These are phyloP conservation scores for Nemania diffusa DNA, from an alignment of 2,329 filamentous ascomycete species.

Conservation along the genomic window DNA sequence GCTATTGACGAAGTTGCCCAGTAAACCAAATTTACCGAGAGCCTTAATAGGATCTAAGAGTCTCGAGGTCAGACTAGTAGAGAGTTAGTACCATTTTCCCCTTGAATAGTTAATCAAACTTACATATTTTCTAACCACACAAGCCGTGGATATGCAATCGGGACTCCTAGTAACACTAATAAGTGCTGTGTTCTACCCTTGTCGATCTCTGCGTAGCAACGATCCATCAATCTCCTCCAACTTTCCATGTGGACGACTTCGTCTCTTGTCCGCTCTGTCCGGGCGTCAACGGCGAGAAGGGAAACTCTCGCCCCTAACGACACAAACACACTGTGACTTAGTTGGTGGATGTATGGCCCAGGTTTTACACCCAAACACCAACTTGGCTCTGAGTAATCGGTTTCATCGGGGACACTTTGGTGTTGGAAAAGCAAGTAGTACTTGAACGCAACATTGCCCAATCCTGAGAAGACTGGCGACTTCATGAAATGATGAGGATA, in stretches of 20 bases:
- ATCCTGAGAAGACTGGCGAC: conserved; percentile 86
- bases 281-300: conserved; percentile 87
- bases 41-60: conserved; percentile 91
- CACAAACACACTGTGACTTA: conserved; percentile 87
- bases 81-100: conserved; percentile 47
- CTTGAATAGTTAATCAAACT: conserved; percentile 48
- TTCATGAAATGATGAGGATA: conserved; percentile 94
- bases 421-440: conserved; percentile 99
- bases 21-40: conserved; percentile 80
- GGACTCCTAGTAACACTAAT: conserved; percentile 86
- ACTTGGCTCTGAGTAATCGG: conserved; percentile 84
- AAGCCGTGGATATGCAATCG: conserved; percentile 81
- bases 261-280: conserved; percentile 87
- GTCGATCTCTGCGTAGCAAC: conserved; percentile 82
- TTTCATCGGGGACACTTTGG: conserved; percentile 85
- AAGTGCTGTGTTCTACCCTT: conserved; percentile 90
- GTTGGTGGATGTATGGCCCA: conserved; percentile 90
- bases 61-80: conserved; percentile 77
- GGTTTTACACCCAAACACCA: conserved; percentile 84
- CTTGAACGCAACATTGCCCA: conserved; percentile 94
- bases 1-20: conserved; percentile 84
- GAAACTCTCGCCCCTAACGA: conserved; percentile 81
- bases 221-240: conserved; percentile 87
- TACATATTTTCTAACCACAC: conserved; percentile 78
- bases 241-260: conserved; percentile 83